Conservation (phyloP, 73 alveolate species). For the Paraurostyla sp. region DNA sequence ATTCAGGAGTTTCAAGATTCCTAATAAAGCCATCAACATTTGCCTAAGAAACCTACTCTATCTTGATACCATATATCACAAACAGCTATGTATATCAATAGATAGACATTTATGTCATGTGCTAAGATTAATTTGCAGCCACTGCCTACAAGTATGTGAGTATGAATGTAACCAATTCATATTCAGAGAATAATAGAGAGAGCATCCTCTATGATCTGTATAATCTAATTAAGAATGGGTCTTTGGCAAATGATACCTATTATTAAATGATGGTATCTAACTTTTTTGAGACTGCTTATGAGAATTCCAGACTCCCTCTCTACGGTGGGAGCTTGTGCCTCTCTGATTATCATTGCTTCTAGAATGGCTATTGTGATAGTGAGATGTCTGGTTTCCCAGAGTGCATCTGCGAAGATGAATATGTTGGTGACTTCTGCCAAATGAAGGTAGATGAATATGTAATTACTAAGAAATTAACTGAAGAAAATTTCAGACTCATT, state of each 20-base stretch:
- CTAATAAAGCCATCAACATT: constrained; percentile 4
- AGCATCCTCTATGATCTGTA: neutral
- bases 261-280: constrained; percentile 3
- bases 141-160: constrained; percentile 21
- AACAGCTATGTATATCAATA: neutral
- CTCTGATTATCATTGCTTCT: constrained; percentile 50
- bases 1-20: neutral
- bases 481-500: neutral
- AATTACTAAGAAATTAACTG: neutral
- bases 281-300: constrained; percentile 30
- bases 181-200: neutral
- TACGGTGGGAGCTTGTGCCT: constrained; percentile 2
- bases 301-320: neutral
- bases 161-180: neutral
- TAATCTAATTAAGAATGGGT: neutral
- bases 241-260: neutral
- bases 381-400: constrained; percentile 7
- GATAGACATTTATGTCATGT: constrained; percentile 5
- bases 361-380: constrained; percentile 33
- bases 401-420: constrained; percentile 14
- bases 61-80: constrained; percentile 8
- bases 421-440: constrained; percentile 29
- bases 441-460: constrained; percentile 9
- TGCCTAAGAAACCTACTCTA: neutral
- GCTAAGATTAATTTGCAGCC: constrained; percentile 12